These are phyloP conservation scores for Xylariaceae sp. DNA, from an alignment of 2,329 filamentous ascomycete genomes.

Conservation along the genomic window DNA sequence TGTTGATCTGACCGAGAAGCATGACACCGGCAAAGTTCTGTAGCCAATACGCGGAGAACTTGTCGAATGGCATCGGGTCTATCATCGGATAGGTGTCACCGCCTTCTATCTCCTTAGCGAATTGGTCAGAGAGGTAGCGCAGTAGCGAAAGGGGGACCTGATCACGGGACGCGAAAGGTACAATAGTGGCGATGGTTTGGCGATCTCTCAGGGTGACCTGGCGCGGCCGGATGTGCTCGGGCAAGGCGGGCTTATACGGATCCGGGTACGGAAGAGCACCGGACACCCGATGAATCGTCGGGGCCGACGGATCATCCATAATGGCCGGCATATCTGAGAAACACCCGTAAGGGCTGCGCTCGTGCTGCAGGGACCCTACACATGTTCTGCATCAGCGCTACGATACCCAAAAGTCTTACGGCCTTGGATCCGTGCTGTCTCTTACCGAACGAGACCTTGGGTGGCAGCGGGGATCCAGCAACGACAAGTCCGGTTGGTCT, in stretches of 20 bases:
- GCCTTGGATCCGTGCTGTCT: no score
- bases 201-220: conserved; percentile 82
- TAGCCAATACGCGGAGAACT: conserved; percentile 85
- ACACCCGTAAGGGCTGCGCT: neutral
- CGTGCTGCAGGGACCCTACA: neutral
- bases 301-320: conserved; percentile 71
- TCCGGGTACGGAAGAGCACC: conserved; percentile 65
- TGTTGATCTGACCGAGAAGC: conserved; percentile 73
- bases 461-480: no score
- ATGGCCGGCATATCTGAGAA: conserved; percentile 66
- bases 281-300: conserved; percentile 68
- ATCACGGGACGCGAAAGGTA: conserved; percentile 75
- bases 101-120: conserved; percentile 88
- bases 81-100: conserved; percentile 91
- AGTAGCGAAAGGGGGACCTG: conserved; percentile 75
- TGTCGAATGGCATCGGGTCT: conserved; percentile 68
- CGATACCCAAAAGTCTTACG: no score
- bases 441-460: no score
- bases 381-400: neutral
- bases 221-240: conserved; percentile 66
- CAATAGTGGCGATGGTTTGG: conserved; percentile 77
- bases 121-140: conserved; percentile 75
- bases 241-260: conserved; percentile 60
- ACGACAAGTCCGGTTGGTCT: no score
- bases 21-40: conserved; percentile 87